Base-by-base conservation (phyloP, 2,329 filamentous ascomycete species). In the Talaromyces sp. region DNA sequence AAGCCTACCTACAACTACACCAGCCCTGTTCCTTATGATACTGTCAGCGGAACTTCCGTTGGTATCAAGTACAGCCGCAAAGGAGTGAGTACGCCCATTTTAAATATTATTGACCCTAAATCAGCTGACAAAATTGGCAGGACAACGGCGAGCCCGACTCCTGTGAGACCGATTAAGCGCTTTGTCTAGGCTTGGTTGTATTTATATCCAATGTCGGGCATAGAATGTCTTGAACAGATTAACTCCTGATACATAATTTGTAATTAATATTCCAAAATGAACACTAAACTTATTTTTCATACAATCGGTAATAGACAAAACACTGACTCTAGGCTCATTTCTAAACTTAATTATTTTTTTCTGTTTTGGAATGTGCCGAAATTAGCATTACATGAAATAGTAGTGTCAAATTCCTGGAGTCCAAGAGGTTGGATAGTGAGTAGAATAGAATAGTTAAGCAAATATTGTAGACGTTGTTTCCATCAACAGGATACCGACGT, bases 51-150 rank as follows among this genome's bases (percentile, higher is more conserved):
- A 45, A 74, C 69, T 62, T 74, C 75, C 41, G 43, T 69, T 27
- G 69, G 74, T 54, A 71, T 77, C 41, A 91, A 91, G 13, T 94
- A 87, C 77, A 84, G 91, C 79, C 85, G 67, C 91, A 91, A 76
- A 15, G n/a, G 25, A 7, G 63, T 65, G 11, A 61, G 63, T 64
- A 13, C 2, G 8, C 6, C 17, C 27, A 1, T 1, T n/a, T 19
- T 22, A 11, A 19, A 11, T 2, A 19, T 0, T 2, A 13, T 11
- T 54, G 5, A 19, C 31, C 5, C 6, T 33, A 13, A 1, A 19
- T 13, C 10, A 33, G 22, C 56, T 59, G 22, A 59, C 25, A n/a
- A 27, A 2, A 2, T 1, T 54, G n/a, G 15, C 41, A 63, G 61
- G 33, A 47, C 22, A 47, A 56, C 17, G 61, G 61, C 35, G 22